These are phyloP conservation scores for Fusarium sp. DNA, from an alignment of 2,329 filamentous ascomycete species.

Conservation along the genomic window DNA sequence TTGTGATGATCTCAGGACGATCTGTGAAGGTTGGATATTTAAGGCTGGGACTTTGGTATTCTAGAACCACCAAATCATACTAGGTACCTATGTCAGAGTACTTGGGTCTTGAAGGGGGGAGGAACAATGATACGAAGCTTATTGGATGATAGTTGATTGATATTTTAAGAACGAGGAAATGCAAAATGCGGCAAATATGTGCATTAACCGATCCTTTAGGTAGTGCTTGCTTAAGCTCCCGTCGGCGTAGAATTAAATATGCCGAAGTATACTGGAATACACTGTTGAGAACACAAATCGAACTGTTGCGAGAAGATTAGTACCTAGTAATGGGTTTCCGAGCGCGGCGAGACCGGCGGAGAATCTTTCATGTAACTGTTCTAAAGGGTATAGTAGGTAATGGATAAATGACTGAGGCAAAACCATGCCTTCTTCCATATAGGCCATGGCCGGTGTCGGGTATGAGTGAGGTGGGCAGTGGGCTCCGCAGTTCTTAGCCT, in stretches of 20 bases:
- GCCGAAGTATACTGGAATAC: slow-evolving; percentile 15
- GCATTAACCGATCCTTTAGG: not conserved
- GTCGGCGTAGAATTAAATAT: slow-evolving; percentile 1
- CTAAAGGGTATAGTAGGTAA: not conserved
- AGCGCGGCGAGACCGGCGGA: slow-evolving; percentile 10
- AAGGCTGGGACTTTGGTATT: slow-evolving; percentile 17
- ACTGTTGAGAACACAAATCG: not conserved
- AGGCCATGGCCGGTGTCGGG: slow-evolving; percentile 19
- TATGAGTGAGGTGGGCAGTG: slow-evolving; percentile 24
- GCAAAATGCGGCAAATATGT: slow-evolving; percentile 6
- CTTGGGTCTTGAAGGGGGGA: not conserved
- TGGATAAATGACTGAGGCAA: not conserved
- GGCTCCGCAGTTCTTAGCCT: slow-evolving; percentile 40
- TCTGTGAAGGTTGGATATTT: not conserved
- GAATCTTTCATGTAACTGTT: not conserved
- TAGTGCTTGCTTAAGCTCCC: not conserved
- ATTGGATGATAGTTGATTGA: not conserved
- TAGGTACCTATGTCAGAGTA: not conserved
- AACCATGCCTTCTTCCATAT: not conserved
- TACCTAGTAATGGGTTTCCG: not conserved
- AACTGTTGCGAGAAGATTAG: not conserved
- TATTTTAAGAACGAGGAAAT: not conserved
- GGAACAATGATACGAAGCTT: not conserved
- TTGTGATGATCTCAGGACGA: not conserved
- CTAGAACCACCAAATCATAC: not conserved